A percentile compares a stretch with the other conserved stretches of the same genome.
phyloP scores from a whole-genome alignment of 2,329 filamentous ascomycete genomes.

The Chrysoporthe deuterocubensis region DNA sequence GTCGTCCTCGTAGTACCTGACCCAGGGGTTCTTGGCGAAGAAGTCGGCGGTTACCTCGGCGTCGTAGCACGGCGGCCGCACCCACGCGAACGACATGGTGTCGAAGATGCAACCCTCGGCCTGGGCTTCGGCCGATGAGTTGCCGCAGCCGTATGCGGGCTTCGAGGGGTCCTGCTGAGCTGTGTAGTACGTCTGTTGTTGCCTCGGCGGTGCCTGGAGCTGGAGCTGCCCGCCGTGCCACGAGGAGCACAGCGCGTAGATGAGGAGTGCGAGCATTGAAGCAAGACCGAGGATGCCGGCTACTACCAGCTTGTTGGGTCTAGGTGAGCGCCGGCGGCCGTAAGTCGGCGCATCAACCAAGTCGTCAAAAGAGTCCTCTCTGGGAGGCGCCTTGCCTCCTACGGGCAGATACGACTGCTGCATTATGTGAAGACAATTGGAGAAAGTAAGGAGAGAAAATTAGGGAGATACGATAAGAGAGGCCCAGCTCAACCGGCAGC shows the following conservation, averaged over 20 bases:
- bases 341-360: background rate
- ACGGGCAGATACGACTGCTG: background rate
- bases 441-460: no score
- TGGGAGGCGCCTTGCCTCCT: background rate
- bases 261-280: background rate
- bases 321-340: background rate
- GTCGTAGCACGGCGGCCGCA: slow-evolving; percentile 30
- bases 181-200: background rate
- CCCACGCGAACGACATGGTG: slow-evolving; percentile 29
- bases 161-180: slow-evolving; percentile 4
- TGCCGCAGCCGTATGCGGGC: slow-evolving; percentile 14
- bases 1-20: slow-evolving; percentile 5
- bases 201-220: background rate
- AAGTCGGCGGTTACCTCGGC: slow-evolving; percentile 9
- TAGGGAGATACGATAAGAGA: no score
- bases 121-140: slow-evolving; percentile 7
- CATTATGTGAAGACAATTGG: background rate
- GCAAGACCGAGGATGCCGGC: background rate
- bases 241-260: background rate
- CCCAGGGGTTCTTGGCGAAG: slow-evolving; percentile 5
- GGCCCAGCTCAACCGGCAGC: no score
- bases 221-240: background rate
- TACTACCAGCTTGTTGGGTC: background rate
- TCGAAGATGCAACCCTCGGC: slow-evolving; percentile 16
- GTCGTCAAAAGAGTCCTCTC: background rate